Percentiles rank a stretch among this genome's conserved stretches.
Conservation (phyloP, 495 filamentous ascomycete species). For the Hyaloscypha bicolor region DNA sequence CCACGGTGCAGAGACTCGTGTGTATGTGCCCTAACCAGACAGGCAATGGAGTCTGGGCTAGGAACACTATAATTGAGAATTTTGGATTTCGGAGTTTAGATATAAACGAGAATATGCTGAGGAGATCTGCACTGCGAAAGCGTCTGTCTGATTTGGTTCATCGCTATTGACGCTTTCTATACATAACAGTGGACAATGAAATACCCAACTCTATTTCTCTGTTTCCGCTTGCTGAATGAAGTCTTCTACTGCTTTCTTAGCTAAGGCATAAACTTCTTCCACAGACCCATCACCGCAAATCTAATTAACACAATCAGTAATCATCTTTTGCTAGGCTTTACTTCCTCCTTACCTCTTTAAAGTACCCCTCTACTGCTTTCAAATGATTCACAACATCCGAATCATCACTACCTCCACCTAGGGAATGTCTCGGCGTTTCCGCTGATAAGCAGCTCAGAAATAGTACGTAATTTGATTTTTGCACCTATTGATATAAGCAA, state of each 20-base stretch:
- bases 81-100: constrained; percentile 5
- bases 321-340: neutral
- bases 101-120: neutral
- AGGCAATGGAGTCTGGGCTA: constrained; percentile 2
- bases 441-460: neutral
- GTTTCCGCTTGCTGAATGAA: neutral
- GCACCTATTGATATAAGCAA: constrained; percentile 4
- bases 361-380: constrained; percentile 5
- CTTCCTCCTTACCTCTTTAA: constrained; percentile 6
- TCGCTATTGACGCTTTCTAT: too few species aligned
- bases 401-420: neutral
- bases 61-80: constrained; percentile 1
- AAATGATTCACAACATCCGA: constrained; percentile 4
- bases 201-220: constrained; percentile 1
- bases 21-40: constrained; percentile 7
- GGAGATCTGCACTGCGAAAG: too few species aligned
- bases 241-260: constrained; percentile 6
- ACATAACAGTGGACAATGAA: neutral
- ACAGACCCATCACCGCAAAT: neutral
- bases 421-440: neutral
- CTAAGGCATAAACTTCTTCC: neutral
- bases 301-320: constrained; percentile 1
- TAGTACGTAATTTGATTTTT: constrained; percentile 2
- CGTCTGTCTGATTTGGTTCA: too few species aligned
- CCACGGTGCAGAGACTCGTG: neutral